Evolutionary conservation across 179 eudicot genomes (phyloP).

Genomic region (Patellifolia procumbens): DNA sequence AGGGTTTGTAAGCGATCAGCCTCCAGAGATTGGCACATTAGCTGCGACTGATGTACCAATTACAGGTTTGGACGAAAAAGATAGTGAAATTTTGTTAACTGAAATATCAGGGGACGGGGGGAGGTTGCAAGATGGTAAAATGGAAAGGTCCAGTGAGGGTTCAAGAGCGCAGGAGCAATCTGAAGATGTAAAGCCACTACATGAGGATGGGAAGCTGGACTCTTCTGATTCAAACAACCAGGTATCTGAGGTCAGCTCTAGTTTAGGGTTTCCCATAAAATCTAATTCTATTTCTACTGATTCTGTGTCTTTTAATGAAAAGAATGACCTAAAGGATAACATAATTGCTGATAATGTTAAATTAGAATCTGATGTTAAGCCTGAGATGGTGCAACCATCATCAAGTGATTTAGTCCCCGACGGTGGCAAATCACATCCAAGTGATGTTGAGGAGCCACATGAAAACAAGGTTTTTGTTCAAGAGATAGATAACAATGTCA

Average conservation of each 20-base stretch:
- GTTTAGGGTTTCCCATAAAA: constrained; percentile 81
- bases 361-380: constrained; percentile 90
- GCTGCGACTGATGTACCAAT: constrained; percentile 30
- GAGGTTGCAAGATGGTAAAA: constrained; percentile 26
- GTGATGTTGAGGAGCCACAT: constrained; percentile 68
- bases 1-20: constrained; percentile 23
- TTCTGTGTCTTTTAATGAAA: constrained; percentile 76
- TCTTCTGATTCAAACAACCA: constrained; percentile 61
- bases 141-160: constrained; percentile 28
- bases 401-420: constrained; percentile 57
- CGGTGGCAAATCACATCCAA: constrained; percentile 62
- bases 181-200: constrained; percentile 44
- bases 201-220: constrained; percentile 49
- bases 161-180: constrained; percentile 31
- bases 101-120: constrained; percentile 28
- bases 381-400: constrained; percentile 76
- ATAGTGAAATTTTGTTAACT: constrained; percentile 32
- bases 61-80: constrained; percentile 32
- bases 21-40: constrained; percentile 23
- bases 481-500: constrained; percentile 44
- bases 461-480: constrained; percentile 53
- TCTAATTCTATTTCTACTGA: constrained; percentile 89
- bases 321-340: constrained; percentile 80
- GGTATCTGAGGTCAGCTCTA: constrained; percentile 93
- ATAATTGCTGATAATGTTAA: constrained; percentile 88